Base-by-base conservation (phyloP, 129 eudicot genomes). In the Ambrosia trifida region DNA sequence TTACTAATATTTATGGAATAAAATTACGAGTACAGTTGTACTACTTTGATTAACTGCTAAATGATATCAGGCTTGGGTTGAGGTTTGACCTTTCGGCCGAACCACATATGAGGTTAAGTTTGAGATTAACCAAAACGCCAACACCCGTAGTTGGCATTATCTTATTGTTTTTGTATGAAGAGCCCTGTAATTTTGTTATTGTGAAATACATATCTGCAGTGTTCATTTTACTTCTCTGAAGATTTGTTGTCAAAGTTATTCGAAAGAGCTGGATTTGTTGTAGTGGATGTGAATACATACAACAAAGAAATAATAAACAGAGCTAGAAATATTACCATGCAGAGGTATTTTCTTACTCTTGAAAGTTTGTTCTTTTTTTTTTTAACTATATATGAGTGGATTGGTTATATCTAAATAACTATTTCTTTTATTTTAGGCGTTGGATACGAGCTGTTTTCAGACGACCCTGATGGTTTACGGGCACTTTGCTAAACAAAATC, bases 201-300 rank as follows among this genome's bases (percentile, higher is more conserved):
- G 13, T 69, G 3, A 5, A 68, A 45, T 41, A 38, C 46, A 50
- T 50, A 45, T 58, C 35, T 78, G 61, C 77, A 87, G 90, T 82
- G 82, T 69, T 74, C 88, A 0, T 87, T 79, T 75, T 87, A 82
- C 78, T 87, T 87, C 82, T 87, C 89, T 32, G 89, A 87, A 78
- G 87, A 75, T 66, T 78, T 57, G 53, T 75, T 82, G 83, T 79
- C 87, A 32, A 53, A 73, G 12, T 71, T 85, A 67, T 88, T 85
- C 11, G 72, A 31, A 30, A 60, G 11, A 54, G 74, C 79, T 59
- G 90, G 84, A 32, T 87, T 87, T 35, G 43, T n/a, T n/a, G 40
- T 71, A 33, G 84, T 87, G 68, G 85, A 80, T 69, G 46, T 85
- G 19, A 75, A 82, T 65, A 82, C 85, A 20, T 85, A 84, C 69